These are phyloP conservation scores for Candida silvicultrix DNA, from an alignment of 805 yeast genomes.

Conservation along the genomic window DNA sequence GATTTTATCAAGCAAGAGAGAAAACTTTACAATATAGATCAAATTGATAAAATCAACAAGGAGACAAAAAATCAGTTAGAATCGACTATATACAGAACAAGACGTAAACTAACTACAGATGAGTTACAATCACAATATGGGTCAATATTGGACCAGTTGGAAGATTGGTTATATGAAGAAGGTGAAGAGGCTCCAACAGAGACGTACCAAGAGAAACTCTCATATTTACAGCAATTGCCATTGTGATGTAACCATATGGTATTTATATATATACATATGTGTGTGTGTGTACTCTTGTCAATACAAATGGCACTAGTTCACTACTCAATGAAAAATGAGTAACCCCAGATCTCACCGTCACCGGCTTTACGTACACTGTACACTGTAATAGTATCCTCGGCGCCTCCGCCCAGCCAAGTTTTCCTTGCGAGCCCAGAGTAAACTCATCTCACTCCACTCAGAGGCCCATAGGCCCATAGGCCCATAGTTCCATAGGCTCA, in stretches of 20 bases:
- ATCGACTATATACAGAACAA: conserved; percentile 79
- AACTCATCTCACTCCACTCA: no score
- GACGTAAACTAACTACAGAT: conserved; percentile 68
- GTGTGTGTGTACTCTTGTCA: no score
- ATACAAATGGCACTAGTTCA: no score
- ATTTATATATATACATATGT: no score
- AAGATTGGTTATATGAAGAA: conserved; percentile 83
- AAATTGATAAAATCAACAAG: conserved; percentile 81
- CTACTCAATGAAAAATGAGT: no score
- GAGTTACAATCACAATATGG: conserved; percentile 55
- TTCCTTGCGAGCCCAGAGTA: not conserved
- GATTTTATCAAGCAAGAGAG: conserved; percentile 56
- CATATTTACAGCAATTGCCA: conserved; percentile 46
- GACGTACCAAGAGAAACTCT: conserved; percentile 77
- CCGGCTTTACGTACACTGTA: no score
- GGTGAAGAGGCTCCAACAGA: conserved; percentile 82
- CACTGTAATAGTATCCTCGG: no score
- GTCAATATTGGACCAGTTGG: conserved; percentile 58
- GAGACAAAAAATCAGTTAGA: conserved; percentile 83
- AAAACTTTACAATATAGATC: conserved; percentile 65
- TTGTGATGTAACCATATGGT: no score
- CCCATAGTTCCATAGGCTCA: no score
- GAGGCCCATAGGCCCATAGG: no score
- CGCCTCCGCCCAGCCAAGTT: not conserved
- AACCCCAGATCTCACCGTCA: not conserved